Percentiles rank a stretch among this genome's conserved stretches.
Evolutionary conservation across 1,284 basidiomycete genomes (phyloP).

Genomic region (Boletus holoroseus): DNA sequence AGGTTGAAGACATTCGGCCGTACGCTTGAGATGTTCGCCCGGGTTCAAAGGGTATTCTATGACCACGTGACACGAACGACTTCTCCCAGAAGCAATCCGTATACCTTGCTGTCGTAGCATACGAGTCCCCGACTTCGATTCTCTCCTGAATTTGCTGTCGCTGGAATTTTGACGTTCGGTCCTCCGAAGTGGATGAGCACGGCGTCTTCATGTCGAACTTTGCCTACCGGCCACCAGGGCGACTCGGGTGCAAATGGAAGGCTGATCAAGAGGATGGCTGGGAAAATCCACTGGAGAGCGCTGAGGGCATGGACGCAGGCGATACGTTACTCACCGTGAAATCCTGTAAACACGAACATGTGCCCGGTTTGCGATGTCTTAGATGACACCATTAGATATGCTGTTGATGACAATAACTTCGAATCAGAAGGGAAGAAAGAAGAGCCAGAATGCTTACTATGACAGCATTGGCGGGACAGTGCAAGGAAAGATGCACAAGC

Average conservation of each 20-base stretch:
- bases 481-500: background rate
- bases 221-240: conserved; percentile 57
- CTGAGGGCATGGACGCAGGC: conserved; percentile 1
- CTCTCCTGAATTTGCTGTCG: too few relatives aligned
- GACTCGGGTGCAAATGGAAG: conserved; percentile 50
- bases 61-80: too few relatives aligned
- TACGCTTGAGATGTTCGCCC: too few relatives aligned
- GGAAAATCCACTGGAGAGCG: conserved; percentile 31
- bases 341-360: conserved; percentile 27
- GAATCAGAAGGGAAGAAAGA: background rate
- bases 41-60: too few relatives aligned
- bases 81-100: too few relatives aligned
- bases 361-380: conserved; percentile 21
- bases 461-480: background rate
- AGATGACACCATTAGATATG: conserved; percentile 28
- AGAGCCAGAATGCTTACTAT: conserved; percentile 14
- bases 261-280: conserved; percentile 23
- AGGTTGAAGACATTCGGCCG: too few relatives aligned
- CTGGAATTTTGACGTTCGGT: too few relatives aligned
- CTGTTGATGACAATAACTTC: conserved; percentile 6
- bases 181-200: conserved; percentile 38
- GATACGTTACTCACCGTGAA: conserved; percentile 23
- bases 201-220: conserved; percentile 49
- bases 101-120: too few relatives aligned
- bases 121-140: too few relatives aligned